phyloP scores from a whole-genome alignment of 495 filamentous ascomycete species.

The Peziza echinospora region DNA sequence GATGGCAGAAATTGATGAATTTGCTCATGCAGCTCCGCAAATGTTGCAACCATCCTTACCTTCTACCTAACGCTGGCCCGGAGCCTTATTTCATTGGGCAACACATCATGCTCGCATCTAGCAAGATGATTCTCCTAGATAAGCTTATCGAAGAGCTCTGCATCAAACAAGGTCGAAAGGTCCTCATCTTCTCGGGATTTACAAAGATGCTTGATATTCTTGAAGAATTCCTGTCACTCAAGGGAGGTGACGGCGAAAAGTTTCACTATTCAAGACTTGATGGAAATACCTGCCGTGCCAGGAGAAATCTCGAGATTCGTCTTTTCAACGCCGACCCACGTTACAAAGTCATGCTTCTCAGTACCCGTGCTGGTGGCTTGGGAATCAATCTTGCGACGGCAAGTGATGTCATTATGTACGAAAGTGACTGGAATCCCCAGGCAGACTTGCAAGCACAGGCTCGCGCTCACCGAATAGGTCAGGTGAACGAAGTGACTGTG shows the following conservation, averaged over 20 bases:
- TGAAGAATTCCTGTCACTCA: slow-evolving; percentile 34
- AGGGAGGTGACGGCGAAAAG: slow-evolving; percentile 24
- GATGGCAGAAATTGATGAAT: slow-evolving; percentile 39
- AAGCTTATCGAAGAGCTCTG: slow-evolving; percentile 39
- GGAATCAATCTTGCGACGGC: slow-evolving; percentile 41
- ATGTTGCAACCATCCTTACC: slow-evolving; percentile 42
- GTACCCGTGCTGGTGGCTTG: slow-evolving; percentile 40
- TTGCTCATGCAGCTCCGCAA: slow-evolving; percentile 43
- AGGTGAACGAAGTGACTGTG: slow-evolving; percentile 33
- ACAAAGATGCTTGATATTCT: slow-evolving; percentile 36
- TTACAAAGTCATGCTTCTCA: slow-evolving; percentile 41
- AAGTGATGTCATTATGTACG: slow-evolving; percentile 39
- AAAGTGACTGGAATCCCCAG: slow-evolving; percentile 49
- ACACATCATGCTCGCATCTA: slow-evolving; percentile 34
- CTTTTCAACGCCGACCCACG: slow-evolving; percentile 33
- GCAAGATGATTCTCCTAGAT: slow-evolving; percentile 42
- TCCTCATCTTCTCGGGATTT: slow-evolving; percentile 43
- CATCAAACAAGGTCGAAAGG: slow-evolving; percentile 33
- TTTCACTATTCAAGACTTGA: slow-evolving; percentile 38
- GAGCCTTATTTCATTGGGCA: slow-evolving; percentile 27
- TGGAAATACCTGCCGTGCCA: slow-evolving; percentile 31
- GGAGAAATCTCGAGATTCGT: slow-evolving; percentile 35
- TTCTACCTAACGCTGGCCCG: slow-evolving; percentile 31
- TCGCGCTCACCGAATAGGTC: slow-evolving; percentile 38
- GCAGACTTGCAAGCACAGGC: slow-evolving; percentile 33